Evolutionary conservation across 345 rosid genomes (phyloP).

Genomic region (Corchorus olitorius): DNA sequence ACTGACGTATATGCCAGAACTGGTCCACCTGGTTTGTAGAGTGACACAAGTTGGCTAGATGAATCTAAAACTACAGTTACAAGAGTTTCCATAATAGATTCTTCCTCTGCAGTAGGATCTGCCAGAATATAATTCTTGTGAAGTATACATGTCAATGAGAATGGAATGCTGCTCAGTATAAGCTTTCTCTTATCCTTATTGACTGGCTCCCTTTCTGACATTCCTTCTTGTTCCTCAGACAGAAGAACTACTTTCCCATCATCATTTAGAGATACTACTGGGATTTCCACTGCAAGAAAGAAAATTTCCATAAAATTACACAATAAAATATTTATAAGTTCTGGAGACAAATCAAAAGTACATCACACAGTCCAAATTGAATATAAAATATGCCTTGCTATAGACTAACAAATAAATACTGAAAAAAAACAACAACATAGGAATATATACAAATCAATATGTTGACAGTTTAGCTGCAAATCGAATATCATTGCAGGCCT

Average conservation of each 20-base stretch:
- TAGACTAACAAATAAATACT: not conserved
- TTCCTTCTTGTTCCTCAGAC: slow-evolving; percentile 48
- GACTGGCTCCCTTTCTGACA: slow-evolving; percentile 53
- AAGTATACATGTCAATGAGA: slow-evolving; percentile 75
- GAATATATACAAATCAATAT: not conserved
- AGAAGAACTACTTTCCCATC: slow-evolving; percentile 70
- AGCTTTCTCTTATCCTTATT: slow-evolving; percentile 80
- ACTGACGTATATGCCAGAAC: slow-evolving; percentile 65
- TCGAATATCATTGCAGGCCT: not conserved
- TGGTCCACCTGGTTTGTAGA: slow-evolving; percentile 82
- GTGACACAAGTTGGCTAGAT: slow-evolving; percentile 60
- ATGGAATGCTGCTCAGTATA: slow-evolving; percentile 58
- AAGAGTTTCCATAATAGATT: slow-evolving; percentile 77
- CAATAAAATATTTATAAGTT: not conserved
- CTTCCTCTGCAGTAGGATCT: slow-evolving; percentile 94
- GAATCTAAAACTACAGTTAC: slow-evolving; percentile 75
- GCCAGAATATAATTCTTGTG: slow-evolving; percentile 77
- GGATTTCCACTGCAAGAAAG: slow-evolving; percentile 72
- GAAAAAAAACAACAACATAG: not conserved
- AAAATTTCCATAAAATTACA: slow-evolving; percentile 12
- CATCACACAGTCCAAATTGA: not conserved
- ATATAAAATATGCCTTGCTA: not conserved
- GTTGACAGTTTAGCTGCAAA: not conserved
- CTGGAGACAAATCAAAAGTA: not conserved
- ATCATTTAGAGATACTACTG: slow-evolving; percentile 73